Evolutionary conservation across 2,329 filamentous ascomycete species (phyloP), one percentile per base, ranked within the genome.

Genomic region (Colletotrichum tamarilloi): DNA sequence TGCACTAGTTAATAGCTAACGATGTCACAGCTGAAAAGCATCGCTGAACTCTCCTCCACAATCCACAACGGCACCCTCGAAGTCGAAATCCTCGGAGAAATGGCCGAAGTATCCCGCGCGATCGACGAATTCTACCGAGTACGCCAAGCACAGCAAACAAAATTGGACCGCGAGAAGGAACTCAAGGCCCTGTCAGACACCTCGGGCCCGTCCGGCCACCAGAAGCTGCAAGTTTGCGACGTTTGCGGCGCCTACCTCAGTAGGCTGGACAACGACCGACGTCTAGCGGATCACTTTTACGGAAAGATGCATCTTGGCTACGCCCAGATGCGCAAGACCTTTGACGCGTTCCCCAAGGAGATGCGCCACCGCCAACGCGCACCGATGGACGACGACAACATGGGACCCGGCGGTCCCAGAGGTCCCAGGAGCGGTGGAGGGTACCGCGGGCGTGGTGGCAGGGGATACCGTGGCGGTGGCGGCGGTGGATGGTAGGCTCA

Each of bases 261-360:
- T 75, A 87, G 97, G 26, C 89, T 99, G 38, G 97, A 99, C 81
- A 99, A 99, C 80, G 97, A 99, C 82, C 90, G 97, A 46, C 90
- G 97, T 35, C 83, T 99, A 80, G 97, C 97, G 24, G 97, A 99
- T 81, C 97, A 99, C 82, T 99, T 99, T 81, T 98, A 98, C 83
- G 97, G 97, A 26, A 99, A 99, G 87, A 99, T 99, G 97, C 97
- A 99, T 81, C 85, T 99, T 70, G 97, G 97, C 0, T 99, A 98
- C 81, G 97, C 97, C 19, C 94, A 98, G 84, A 99, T 99, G 97
- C 91, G 97, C 78, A 97, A 97, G 87, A 97, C 95, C 3, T 95
- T 91, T 79, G 95, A 98, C 68, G 86, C 90, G n/a, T 91, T 99
- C 75, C 93, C 93, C 64, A 95, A 95, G 83, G 95, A 98, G 81